These are phyloP conservation scores for Auricularia heimuer DNA, from an alignment of 768 basidiomycete species.

Conservation along the genomic window DNA sequence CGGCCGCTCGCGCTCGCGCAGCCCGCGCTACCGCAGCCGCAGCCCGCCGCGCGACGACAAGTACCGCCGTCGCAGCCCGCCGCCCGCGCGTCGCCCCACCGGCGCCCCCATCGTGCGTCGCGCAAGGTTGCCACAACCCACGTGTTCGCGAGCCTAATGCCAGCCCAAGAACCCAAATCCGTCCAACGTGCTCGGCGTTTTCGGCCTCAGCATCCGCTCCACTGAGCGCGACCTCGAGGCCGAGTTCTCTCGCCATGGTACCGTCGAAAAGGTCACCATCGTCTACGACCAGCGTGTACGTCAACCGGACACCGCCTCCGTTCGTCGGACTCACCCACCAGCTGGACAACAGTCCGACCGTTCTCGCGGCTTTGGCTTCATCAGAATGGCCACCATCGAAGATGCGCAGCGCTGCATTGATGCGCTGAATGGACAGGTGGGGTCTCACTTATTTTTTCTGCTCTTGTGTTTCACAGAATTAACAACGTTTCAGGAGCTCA, in stretches of 20 bases:
- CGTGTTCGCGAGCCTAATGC: constrained; percentile 3
- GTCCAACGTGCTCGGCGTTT: constrained; percentile 88
- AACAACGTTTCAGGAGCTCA: constrained; percentile 55
- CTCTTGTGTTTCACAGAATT: too few relatives aligned
- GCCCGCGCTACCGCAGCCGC: constrained; percentile 56
- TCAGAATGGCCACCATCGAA: constrained; percentile 82
- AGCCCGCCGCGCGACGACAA: constrained; percentile 14
- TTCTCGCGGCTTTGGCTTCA: constrained; percentile 96
- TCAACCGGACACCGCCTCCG: constrained; percentile 11
- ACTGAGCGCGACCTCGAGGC: constrained; percentile 90
- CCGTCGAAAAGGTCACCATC: constrained; percentile 90
- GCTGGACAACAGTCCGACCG: constrained; percentile 64
- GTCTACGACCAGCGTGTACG: constrained; percentile 94
- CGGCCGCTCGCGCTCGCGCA: constrained; percentile 62
- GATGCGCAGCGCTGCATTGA: constrained; percentile 83
- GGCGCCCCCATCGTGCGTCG: constrained; percentile 66
- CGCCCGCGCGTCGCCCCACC: constrained; percentile 49
- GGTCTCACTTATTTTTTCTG: constrained; percentile 8
- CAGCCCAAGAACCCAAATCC: constrained; percentile 70
- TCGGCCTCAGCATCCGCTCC: constrained; percentile 93
- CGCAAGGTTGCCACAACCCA: constrained; percentile 2
- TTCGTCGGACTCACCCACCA: constrained; percentile 4
- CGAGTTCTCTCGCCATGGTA: constrained; percentile 81
- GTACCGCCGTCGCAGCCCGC: constrained; percentile 44
- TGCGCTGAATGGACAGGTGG: constrained; percentile 87